Evolutionary conservation across 768 basidiomycete genomes (phyloP), one percentile per base, ranked within the genome.

Genomic region (Trametes maxima): DNA sequence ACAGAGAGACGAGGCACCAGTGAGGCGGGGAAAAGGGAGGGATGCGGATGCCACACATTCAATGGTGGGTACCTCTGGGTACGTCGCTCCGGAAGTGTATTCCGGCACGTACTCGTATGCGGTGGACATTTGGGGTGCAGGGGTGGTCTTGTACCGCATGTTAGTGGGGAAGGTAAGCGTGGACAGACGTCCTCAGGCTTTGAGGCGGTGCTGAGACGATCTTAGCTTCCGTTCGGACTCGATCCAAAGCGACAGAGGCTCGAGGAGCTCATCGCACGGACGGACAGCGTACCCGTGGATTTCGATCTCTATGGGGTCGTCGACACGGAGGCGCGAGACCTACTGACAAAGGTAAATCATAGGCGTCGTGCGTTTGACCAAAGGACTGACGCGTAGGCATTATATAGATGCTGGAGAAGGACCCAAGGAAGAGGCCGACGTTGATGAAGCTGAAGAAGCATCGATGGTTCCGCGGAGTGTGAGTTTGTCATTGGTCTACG

Each of bases 41-140:
- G 57, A 47, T 1, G 51, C 19, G 56, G 58, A 60, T 37, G 35
- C 36, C 28, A 60, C 59, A 16, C 51, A 58, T 57, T 59, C 62
- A 35, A 24, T 64, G 40, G 57, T 64, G 16, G 78, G 80, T 39
- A 80, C 79, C 44, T 78, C 78, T 10, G 78, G 78, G 60, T 81
- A 78, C 75, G 77, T 78, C 74, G 76, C 80, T 14, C 80, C 80
- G 6, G 80, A 81, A 63, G 75, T 81, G 7, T 77, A 74, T 54
- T 73, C 75, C 53, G 75, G 78, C 60, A 74, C 76, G 59, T 80
- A 80, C 66, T 77, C 77, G 22, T 77, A 78, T 37, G 74, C 72
- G 59, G 78, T 74, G 13, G 80, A 82, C 61, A 73, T 79, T 24
- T 82, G 80, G 80, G 76, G 76, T 7, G 72, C 78, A 33, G 80